Evolutionary conservation across 176 grass and related monocot genomes (phyloP).

Genomic region (Cenchrus americanus): DNA sequence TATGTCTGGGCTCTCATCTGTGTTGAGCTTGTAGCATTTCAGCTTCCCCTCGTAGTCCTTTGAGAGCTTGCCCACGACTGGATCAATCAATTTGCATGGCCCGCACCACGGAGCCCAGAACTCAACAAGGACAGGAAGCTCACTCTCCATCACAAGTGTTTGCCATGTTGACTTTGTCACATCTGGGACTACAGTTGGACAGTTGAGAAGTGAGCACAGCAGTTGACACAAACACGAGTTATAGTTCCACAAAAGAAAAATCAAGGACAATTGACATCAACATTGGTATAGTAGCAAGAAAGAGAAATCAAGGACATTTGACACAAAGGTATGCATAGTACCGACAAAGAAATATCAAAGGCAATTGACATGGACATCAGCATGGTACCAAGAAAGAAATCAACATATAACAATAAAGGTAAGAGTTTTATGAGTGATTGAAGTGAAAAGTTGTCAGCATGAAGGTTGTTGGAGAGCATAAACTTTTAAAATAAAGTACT

Average conservation of each 20-base stretch:
- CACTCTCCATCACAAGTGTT: slow-evolving; percentile 57
- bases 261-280: background rate
- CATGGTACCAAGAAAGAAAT: background rate
- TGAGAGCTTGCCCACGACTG: slow-evolving; percentile 72
- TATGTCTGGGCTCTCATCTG: slow-evolving; percentile 70
- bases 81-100: slow-evolving; percentile 85
- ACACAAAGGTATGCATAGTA: too few species aligned
- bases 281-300: background rate
- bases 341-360: too few species aligned
- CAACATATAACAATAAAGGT: background rate
- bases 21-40: slow-evolving; percentile 85
- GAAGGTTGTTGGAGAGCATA: background rate
- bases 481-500: background rate
- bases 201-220: background rate
- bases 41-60: slow-evolving; percentile 84
- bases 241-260: background rate
- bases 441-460: background rate
- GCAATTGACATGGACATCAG: background rate
- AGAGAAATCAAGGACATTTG: background rate
- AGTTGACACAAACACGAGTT: too few species aligned
- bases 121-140: slow-evolving; percentile 80
- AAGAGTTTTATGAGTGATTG: background rate
- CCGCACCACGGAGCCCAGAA: slow-evolving; percentile 97
- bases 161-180: slow-evolving; percentile 75
- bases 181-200: slow-evolving; percentile 54